Conservation (phyloP, 2,329 filamentous ascomycete species). For the Capronia americana region DNA sequence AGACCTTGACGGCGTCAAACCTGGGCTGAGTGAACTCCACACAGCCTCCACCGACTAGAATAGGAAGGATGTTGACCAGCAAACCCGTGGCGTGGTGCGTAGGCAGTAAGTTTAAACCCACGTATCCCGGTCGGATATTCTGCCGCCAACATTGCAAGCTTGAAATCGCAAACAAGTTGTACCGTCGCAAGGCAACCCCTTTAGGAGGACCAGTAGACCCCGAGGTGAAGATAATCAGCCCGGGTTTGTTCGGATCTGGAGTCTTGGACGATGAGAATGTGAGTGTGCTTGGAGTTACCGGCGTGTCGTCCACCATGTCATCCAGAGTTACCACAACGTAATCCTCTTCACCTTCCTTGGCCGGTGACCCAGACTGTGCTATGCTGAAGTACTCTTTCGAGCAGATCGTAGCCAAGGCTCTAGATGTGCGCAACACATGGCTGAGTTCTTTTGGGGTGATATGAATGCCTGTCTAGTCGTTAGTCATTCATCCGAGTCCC, state of each 20-base stretch:
- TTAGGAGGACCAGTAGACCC: constrained; percentile 64
- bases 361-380: not conserved
- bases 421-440: not conserved
- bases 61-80: constrained; percentile 43
- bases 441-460: not conserved
- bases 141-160: constrained; percentile 39
- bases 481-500: not conserved
- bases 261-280: constrained; percentile 23
- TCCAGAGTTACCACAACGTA: not conserved
- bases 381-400: not conserved
- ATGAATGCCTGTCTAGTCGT: constrained; percentile 2
- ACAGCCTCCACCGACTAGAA: constrained; percentile 47
- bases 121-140: constrained; percentile 40
- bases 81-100: constrained; percentile 42
- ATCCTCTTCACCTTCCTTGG: not conserved
- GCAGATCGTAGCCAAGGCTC: not conserved
- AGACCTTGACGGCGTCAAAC: constrained; percentile 45
- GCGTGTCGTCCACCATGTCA: not conserved
- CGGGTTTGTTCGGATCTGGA: constrained; percentile 41
- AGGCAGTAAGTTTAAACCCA: constrained; percentile 46
- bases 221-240: constrained; percentile 66
- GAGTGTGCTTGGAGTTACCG: not conserved
- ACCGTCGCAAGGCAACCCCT: constrained; percentile 58
- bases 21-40: constrained; percentile 51
- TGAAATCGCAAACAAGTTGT: constrained; percentile 31